phyloP scores from a whole-genome alignment of 441 rosid species.

The Raphanus hybrid region DNA sequence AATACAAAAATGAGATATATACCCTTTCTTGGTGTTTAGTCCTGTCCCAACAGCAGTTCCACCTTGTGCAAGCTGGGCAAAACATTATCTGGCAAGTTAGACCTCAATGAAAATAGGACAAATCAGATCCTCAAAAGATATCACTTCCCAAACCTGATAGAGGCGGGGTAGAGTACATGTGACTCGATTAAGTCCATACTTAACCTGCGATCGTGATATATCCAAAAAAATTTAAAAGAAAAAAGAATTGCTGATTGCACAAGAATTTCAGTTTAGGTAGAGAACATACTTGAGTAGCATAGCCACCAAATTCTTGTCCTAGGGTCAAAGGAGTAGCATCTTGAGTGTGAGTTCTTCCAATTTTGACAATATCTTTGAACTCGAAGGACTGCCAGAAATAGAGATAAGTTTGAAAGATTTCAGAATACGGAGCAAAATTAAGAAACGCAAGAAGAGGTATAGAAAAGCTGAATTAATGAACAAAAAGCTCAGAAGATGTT shows the following conservation, averaged over 20 bases:
- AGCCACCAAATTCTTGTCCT: conserved; percentile 98
- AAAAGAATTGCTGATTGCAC: conserved; percentile 21
- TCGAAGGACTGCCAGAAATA: conserved; percentile 59
- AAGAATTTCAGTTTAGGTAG: conserved; percentile 12
- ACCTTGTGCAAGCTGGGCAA: conserved; percentile 96
- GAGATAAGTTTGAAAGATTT: conserved; percentile 5
- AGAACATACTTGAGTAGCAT: conserved; percentile 75
- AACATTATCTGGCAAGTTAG: conserved; percentile 42
- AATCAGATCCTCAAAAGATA: conserved; percentile 20
- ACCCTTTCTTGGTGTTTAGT: conserved; percentile 97
- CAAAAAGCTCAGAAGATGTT: conserved; percentile 22
- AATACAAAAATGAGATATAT: conserved; percentile 36
- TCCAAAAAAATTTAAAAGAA: too few relatives aligned
- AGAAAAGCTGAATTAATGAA: background rate
- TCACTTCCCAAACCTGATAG: conserved; percentile 73
- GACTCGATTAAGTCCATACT: conserved; percentile 74
- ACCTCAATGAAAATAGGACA: conserved; percentile 21
- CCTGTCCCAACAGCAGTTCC: conserved; percentile 99
- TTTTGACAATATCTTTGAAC: conserved; percentile 89
- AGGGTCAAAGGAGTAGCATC: conserved; percentile 98
- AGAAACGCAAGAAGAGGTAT: conserved; percentile 18
- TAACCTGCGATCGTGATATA: too few relatives aligned
- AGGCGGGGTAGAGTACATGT: conserved; percentile 76
- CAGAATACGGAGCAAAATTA: conserved; percentile 16
- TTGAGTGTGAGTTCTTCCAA: conserved; percentile 98